Conservation (phyloP, 805 yeast species). For the Candida nonsorbophila region DNA sequence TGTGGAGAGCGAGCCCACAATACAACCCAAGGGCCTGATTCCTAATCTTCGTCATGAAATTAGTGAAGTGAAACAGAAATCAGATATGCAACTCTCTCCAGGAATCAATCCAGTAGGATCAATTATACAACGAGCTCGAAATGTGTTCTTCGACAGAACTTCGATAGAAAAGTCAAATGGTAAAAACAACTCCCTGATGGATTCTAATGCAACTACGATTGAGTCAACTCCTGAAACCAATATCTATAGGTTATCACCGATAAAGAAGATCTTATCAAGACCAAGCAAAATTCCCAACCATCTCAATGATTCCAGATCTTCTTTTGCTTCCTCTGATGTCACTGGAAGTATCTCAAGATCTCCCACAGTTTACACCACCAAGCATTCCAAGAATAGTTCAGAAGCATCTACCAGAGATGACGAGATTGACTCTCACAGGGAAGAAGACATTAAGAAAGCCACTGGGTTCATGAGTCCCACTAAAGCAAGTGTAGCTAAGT, state of each 20-base stretch:
- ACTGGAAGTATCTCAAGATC: conserved; percentile 7
- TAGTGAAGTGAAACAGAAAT: too few species aligned
- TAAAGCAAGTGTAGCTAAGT: conserved; percentile 24
- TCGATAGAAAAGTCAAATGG: too few species aligned
- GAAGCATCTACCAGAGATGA: conserved; percentile 6
- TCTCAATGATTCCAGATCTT: not conserved
- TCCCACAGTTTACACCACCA: conserved; percentile 6
- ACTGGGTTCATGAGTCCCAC: conserved; percentile 25
- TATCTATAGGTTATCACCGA: too few species aligned
- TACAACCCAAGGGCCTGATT: too few species aligned
- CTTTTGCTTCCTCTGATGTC: conserved; percentile 4
- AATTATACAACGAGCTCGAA: not conserved
- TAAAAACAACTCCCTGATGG: too few species aligned
- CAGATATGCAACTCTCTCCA: too few species aligned
- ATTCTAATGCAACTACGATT: too few species aligned
- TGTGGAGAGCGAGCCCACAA: conserved; percentile 2
- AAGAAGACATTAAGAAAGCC: conserved; percentile 8
- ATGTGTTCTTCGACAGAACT: conserved; percentile 1
- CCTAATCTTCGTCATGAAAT: too few species aligned
- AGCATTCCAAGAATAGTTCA: conserved; percentile 6
- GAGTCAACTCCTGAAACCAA: too few species aligned
- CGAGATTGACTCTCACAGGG: conserved; percentile 3
- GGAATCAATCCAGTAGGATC: not conserved
- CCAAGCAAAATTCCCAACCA: conserved; percentile 4
- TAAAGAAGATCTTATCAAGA: too few species aligned